phyloP scores from a whole-genome alignment of 257 asterid species.

The Echium plantagineum region DNA sequence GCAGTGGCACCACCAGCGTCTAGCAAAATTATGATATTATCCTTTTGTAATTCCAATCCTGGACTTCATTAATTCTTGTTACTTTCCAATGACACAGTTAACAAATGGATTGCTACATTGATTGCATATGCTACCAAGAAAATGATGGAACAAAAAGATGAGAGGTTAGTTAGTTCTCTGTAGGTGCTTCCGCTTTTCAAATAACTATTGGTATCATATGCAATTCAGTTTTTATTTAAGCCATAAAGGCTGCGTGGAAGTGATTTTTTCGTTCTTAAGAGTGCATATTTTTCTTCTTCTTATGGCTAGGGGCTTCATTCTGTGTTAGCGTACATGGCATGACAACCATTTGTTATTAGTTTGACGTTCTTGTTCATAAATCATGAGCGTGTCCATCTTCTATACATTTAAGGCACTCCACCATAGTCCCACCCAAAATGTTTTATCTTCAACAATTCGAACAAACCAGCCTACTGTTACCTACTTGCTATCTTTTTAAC shows the following conservation, averaged over 20 bases:
- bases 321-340: too few relatives aligned
- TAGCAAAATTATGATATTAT: not conserved
- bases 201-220: not conserved
- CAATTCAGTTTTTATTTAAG: not conserved
- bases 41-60: not conserved
- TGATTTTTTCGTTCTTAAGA: too few relatives aligned
- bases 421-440: too few relatives aligned
- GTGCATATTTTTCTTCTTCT: too few relatives aligned
- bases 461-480: not conserved
- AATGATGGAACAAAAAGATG: conserved; percentile 99
- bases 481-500: not conserved
- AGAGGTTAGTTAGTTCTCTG: conserved; percentile 37
- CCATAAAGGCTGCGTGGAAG: not conserved
- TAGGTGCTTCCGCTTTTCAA: not conserved
- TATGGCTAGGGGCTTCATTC: too few relatives aligned
- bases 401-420: too few relatives aligned
- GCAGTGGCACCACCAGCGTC: not conserved
- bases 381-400: too few relatives aligned
- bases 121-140: conserved; percentile 74
- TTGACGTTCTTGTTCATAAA: too few relatives aligned
- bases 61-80: not conserved
- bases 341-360: too few relatives aligned
- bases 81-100: conserved; percentile 33
- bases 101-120: conserved; percentile 95
- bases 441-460: not conserved